Percentiles rank a stretch among this genome's conserved stretches.
These are phyloP conservation scores for Rutstroemia sydowiana DNA, from an alignment of 2,329 filamentous ascomycete species.

Conservation along the genomic window DNA sequence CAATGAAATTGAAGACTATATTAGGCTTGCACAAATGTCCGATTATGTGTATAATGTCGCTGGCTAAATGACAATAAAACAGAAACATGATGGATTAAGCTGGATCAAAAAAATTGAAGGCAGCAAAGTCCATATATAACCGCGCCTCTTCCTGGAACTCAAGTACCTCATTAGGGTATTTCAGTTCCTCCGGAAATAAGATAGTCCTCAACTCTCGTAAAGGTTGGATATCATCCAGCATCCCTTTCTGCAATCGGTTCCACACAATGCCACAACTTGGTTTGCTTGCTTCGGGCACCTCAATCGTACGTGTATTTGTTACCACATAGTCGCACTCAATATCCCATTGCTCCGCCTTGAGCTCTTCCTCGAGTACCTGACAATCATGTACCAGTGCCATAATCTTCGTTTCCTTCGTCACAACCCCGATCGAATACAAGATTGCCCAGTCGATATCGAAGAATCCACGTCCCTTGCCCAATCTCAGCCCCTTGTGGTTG, in stretches of 20 bases:
- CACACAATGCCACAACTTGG: conserved; percentile 34
- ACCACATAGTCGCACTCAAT: conserved; percentile 36
- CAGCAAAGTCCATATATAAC: conserved; percentile 7
- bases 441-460: conserved; percentile 40
- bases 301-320: conserved; percentile 30
- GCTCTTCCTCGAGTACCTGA: conserved; percentile 34
- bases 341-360: conserved; percentile 32
- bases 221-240: conserved; percentile 32
- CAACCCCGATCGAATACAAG: conserved; percentile 30
- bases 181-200: conserved; percentile 4
- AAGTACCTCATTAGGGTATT: conserved; percentile 4
- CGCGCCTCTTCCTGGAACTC: conserved; percentile 5
- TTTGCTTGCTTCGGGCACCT: conserved; percentile 28
- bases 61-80: too few species aligned
- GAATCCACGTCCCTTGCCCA: conserved; percentile 35
- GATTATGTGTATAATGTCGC: too few species aligned
- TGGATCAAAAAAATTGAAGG: conserved; percentile 7
- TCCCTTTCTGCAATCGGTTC: conserved; percentile 30
- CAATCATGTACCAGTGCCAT: conserved; percentile 35
- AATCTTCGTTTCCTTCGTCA: conserved; percentile 25
- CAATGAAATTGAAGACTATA: too few species aligned
- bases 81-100: too few species aligned
- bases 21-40: too few species aligned
- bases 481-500: conserved; percentile 32
- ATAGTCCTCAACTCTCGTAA: conserved; percentile 13